These are phyloP conservation scores for Trichocladium antarcticum DNA, from an alignment of 495 filamentous ascomycete genomes.

Conservation along the genomic window DNA sequence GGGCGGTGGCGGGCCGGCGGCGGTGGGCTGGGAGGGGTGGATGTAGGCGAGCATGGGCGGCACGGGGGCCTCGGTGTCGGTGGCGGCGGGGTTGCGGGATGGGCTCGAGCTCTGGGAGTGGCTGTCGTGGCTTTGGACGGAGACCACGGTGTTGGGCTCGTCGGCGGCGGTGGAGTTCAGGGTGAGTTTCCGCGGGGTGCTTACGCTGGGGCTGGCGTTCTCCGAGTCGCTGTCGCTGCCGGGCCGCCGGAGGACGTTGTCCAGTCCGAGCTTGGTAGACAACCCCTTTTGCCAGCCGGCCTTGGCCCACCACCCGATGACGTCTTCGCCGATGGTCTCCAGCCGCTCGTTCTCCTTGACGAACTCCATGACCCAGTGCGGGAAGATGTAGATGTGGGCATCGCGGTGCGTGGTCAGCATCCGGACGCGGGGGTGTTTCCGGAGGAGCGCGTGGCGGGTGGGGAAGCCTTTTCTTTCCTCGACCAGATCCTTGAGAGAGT, in stretches of 20 bases:
- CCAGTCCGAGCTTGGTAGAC: conserved; percentile 61
- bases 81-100: background rate
- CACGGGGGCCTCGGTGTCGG: conserved; percentile 41
- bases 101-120: conserved; percentile 4
- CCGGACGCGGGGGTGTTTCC: conserved; percentile 58
- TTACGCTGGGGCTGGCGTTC: background rate
- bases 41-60: conserved; percentile 73
- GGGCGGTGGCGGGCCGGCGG: conserved; percentile 29
- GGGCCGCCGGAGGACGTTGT: conserved; percentile 45
- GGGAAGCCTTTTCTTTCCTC: conserved; percentile 60
- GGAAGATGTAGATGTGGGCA: conserved; percentile 87
- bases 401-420: conserved; percentile 74
- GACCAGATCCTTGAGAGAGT: conserved; percentile 69
- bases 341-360: conserved; percentile 64
- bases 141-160: conserved; percentile 7
- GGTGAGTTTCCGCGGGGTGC: conserved; percentile 5
- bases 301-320: conserved; percentile 93
- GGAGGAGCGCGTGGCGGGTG: conserved; percentile 58
- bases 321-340: conserved; percentile 80
- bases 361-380: conserved; percentile 81
- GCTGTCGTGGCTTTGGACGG: background rate
- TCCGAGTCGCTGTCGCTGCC: conserved; percentile 17
- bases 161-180: conserved; percentile 22
- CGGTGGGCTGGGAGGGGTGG: conserved; percentile 37
- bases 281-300: conserved; percentile 78